These are phyloP conservation scores for Rosa lucieae DNA, from an alignment of 306 rosid genomes.

Conservation along the genomic window DNA sequence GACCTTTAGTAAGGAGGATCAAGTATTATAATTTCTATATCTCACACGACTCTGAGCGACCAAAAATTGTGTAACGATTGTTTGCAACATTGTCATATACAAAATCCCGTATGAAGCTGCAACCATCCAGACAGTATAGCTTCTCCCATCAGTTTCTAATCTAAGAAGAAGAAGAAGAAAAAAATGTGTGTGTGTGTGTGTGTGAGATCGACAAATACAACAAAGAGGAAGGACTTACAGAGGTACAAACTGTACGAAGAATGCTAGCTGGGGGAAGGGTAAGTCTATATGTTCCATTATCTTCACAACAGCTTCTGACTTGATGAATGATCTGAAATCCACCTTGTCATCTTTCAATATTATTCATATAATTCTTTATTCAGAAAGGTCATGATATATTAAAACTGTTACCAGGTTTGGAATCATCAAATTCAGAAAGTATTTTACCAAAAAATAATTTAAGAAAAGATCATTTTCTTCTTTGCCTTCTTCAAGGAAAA, in stretches of 20 bases:
- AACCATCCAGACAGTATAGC: constrained; percentile 22
- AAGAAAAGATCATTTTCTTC: neutral
- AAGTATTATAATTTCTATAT: constrained; percentile 35
- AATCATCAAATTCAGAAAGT: neutral
- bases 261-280: constrained; percentile 85
- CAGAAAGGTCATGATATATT: neutral
- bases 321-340: constrained; percentile 69
- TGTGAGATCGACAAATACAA: neutral
- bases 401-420: neutral
- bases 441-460: neutral
- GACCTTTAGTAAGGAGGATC: neutral
- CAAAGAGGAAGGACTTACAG: constrained; percentile 52
- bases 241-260: constrained; percentile 66
- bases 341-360: constrained; percentile 24
- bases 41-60: constrained; percentile 87
- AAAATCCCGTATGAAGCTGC: constrained; percentile 76
- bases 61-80: constrained; percentile 81
- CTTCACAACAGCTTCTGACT: constrained; percentile 89
- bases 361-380: constrained; percentile 15
- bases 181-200: neutral
- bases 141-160: constrained; percentile 11
- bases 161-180: neutral
- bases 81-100: constrained; percentile 86
- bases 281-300: constrained; percentile 85
- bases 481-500: too few relatives aligned